Percentiles rank a stretch among this genome's conserved stretches.
Conservation (phyloP, 1,139 yeast species). For the Hanseniaspora uvarum region DNA sequence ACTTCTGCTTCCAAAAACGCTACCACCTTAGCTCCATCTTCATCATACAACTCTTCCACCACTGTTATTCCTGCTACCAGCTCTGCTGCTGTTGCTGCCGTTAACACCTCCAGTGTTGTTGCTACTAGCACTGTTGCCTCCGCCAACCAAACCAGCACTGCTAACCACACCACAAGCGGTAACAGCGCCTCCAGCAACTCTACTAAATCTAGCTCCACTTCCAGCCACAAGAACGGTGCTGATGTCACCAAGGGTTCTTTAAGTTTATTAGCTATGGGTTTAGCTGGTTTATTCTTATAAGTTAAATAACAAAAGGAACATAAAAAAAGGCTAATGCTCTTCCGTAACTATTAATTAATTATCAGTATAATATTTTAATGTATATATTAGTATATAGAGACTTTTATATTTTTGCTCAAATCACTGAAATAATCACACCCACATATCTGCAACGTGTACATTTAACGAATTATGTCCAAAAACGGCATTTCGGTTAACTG, state of each 20-base stretch:
- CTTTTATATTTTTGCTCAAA: too few relatives aligned
- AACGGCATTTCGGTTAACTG: too few relatives aligned
- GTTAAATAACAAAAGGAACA: not conserved
- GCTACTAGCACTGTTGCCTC: not conserved
- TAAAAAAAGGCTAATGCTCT: too few relatives aligned
- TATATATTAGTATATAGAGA: too few relatives aligned
- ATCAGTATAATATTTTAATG: not conserved
- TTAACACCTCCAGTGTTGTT: not conserved
- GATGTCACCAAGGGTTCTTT: conserved; percentile 8
- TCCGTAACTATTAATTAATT: too few relatives aligned
- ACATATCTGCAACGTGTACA: too few relatives aligned
- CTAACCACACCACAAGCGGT: not conserved
- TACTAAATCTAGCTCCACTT: not conserved
- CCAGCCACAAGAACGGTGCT: conserved; percentile 15
- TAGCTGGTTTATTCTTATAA: conserved; percentile 15
- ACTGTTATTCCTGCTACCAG: not conserved
- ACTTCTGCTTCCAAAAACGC: not conserved
- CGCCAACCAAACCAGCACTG: too few relatives aligned
- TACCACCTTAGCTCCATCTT: conserved; percentile 12
- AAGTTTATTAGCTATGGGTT: conserved; percentile 15
- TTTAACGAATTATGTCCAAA: too few relatives aligned
- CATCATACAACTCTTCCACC: not conserved
- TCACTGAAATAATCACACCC: too few relatives aligned
- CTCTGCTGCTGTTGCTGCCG: not conserved
- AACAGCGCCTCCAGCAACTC: not conserved